phyloP scores from a whole-genome alignment of 371 early-diverging fungal species.

The Thermomucor indicae-seudaticae region DNA sequence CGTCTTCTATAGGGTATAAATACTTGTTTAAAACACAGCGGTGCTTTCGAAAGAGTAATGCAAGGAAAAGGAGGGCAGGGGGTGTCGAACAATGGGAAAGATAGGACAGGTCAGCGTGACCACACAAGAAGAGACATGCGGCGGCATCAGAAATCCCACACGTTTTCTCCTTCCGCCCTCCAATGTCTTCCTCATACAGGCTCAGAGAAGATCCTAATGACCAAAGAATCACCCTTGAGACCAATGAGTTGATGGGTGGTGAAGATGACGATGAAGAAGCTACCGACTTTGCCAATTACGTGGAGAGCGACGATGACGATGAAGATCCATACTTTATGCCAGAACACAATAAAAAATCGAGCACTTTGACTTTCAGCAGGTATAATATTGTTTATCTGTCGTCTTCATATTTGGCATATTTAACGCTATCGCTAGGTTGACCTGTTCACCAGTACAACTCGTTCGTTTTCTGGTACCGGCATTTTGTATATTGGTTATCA shows the following conservation, averaged over 20 bases:
- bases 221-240: too few relatives aligned
- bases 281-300: constrained; percentile 48
- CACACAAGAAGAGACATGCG: too few relatives aligned
- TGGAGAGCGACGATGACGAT: constrained; percentile 52
- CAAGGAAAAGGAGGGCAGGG: not conserved
- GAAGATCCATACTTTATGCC: constrained; percentile 54
- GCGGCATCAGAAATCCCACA: too few relatives aligned
- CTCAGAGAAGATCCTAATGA: too few relatives aligned
- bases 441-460: constrained; percentile 48
- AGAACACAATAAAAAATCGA: constrained; percentile 45
- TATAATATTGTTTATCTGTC: constrained; percentile 11
- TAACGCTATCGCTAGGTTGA: constrained; percentile 15
- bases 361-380: constrained; percentile 41
- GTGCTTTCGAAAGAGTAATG: not conserved
- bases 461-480: constrained; percentile 41
- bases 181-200: too few relatives aligned
- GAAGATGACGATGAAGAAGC: constrained; percentile 44
- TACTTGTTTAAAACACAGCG: not conserved
- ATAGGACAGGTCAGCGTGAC: too few relatives aligned
- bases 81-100: too few relatives aligned
- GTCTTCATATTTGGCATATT: not conserved
- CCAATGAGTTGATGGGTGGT: not conserved
- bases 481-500: constrained; percentile 37
- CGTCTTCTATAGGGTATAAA: too few relatives aligned
- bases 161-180: too few relatives aligned